Evolutionary conservation across 2,329 filamentous ascomycete genomes (phyloP), one percentile per base, ranked within the genome.

Genomic region (Fusarium compactum): DNA sequence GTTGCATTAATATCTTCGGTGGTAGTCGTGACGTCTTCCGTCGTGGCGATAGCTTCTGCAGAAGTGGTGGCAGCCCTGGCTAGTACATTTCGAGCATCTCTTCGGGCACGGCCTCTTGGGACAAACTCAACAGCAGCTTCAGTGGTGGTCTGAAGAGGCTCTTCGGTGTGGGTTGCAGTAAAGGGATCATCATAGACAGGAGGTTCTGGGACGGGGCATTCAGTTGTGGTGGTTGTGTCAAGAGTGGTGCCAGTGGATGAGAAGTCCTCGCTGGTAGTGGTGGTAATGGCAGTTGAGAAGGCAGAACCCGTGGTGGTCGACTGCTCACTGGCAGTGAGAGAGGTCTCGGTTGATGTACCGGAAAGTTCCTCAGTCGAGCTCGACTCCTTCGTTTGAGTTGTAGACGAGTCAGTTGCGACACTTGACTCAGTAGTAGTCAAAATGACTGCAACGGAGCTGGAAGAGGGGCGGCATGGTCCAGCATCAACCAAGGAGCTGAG

Each of bases 391-490:
- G 18, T 38, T 3, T 38, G 18, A 38, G 18, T 38, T 3, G 34
- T 38, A 11, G 34, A 18, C n/a, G 34, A 12, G 18, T 9, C 18
- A n/a, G 18, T 38, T 38, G 34, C 34, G 34, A 12, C 18, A 53
- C 27, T 34, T 48, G 5, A 64, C 62, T 0, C 41, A 46, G n/a
- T 50, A 57, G 2, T 24, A 44, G 4, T 64, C 45, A 38, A 11
- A 6, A 12, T n/a, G 18, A n/a, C 34, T 12, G 18, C 34, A 6
- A 11, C 34, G 1, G 46, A 61, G 8, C 24, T 66, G 4, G 51
- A 57, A 3, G 50, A 45, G 5, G 62, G 62, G 41, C 56, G 62
- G 12, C 64, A 67, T 41, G 62, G 64, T 34, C 64, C 62, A 8
- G 64, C 64, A 18, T 40, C 16, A 40, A 30, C 62, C 29, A 67